Conservation (phyloP, 1,284 basidiomycete genomes). For the Sphagnurus paluster region DNA sequence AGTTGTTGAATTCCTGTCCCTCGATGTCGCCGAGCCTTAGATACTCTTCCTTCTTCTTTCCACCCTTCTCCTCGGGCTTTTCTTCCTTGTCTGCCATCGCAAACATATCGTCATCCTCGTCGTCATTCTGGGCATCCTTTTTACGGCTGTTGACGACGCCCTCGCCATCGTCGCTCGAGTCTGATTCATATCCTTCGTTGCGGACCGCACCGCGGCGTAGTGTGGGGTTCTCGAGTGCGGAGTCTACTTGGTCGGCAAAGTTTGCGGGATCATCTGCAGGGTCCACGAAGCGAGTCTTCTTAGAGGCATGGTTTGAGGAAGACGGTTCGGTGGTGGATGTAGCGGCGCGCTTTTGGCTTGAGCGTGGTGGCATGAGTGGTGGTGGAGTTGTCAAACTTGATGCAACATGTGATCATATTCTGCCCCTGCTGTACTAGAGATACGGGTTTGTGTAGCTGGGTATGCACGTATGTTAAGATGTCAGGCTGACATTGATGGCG, state of each 20-base stretch:
- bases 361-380: conserved; percentile 46
- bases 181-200: conserved; percentile 90
- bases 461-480: too few species aligned
- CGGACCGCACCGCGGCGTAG: conserved; percentile 70
- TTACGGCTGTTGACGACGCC: conserved; percentile 81
- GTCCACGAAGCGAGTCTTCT: conserved; percentile 83
- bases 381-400: conserved; percentile 6
- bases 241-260: conserved; percentile 76
- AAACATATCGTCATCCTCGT: conserved; percentile 89
- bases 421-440: too few species aligned
- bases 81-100: conserved; percentile 62
- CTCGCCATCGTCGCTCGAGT: conserved; percentile 91
- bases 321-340: conserved; percentile 40
- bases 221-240: conserved; percentile 63
- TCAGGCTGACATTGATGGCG: too few species aligned
- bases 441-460: too few species aligned
- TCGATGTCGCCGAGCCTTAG: conserved; percentile 92
- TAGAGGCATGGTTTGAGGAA: conserved; percentile 38
- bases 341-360: conserved; percentile 59
- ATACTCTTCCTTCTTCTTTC: conserved; percentile 68
- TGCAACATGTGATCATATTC: conserved; percentile 1
- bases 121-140: conserved; percentile 56
- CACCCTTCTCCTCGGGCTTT: conserved; percentile 38
- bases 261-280: conserved; percentile 70
- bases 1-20: conserved; percentile 85